A percentile compares a stretch with the other conserved stretches of the same genome.
Conservation (phyloP, 768 basidiomycete genomes). For the Termitomyces sp. region DNA sequence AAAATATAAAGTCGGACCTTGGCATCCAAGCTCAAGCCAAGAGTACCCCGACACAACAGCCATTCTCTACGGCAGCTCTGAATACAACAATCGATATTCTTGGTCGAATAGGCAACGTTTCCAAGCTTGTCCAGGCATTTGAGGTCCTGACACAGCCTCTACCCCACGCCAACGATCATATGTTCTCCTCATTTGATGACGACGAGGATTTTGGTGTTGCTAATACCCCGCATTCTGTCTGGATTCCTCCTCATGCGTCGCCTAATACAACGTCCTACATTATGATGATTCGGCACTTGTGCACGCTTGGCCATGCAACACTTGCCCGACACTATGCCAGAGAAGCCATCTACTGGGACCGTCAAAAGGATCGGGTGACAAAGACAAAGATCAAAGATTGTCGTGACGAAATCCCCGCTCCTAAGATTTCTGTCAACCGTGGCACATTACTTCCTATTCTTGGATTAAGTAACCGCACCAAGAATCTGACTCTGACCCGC, state of each 20-base stretch:
- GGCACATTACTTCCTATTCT: conserved; percentile 54
- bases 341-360: conserved; percentile 47
- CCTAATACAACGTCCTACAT: conserved; percentile 70
- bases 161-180: conserved; percentile 43
- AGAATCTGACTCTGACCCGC: conserved; percentile 53
- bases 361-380: conserved; percentile 25
- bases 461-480: conserved; percentile 54
- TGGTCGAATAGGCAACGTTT: conserved; percentile 54
- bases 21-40: not conserved
- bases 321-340: conserved; percentile 67
- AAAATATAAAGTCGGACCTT: conserved; percentile 5
- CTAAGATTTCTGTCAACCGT: conserved; percentile 52
- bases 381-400: conserved; percentile 25
- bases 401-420: conserved; percentile 37
- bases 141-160: conserved; percentile 76
- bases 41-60: conserved; percentile 27
- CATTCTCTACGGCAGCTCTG: conserved; percentile 61
- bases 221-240: conserved; percentile 27
- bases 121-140: conserved; percentile 70
- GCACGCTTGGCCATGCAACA: conserved; percentile 39
- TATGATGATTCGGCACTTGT: conserved; percentile 57
- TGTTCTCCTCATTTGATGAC: conserved; percentile 58
- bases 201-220: conserved; percentile 59
- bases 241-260: conserved; percentile 38
- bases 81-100: conserved; percentile 73